phyloP scores from a whole-genome alignment of 2,329 filamentous ascomycete species.

The Trichoderma sp. region DNA sequence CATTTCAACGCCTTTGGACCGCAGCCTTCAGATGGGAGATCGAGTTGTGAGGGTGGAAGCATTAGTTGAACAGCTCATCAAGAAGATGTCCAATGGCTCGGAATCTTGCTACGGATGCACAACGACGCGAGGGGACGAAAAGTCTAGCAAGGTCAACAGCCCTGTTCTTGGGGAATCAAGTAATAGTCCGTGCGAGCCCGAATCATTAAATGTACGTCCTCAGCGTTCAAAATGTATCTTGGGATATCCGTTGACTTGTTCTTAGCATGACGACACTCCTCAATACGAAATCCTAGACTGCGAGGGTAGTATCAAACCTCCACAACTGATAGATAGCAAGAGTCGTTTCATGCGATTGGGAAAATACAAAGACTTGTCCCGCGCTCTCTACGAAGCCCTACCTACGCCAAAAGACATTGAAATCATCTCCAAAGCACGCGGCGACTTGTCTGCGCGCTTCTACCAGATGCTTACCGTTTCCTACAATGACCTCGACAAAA shows the following conservation, averaged over 20 bases:
- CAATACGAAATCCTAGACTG: background rate
- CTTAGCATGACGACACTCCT: background rate
- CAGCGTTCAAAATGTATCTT: background rate
- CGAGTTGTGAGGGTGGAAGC: slow-evolving; percentile 42
- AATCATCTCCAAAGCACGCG: background rate
- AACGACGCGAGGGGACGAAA: background rate
- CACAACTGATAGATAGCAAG: background rate
- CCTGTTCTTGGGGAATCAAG: background rate
- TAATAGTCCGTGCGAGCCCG: background rate
- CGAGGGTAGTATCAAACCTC: background rate
- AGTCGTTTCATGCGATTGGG: background rate
- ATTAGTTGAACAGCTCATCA: slow-evolving; percentile 36
- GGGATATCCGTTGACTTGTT: background rate
- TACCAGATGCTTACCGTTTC: background rate
- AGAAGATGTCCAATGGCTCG: background rate
- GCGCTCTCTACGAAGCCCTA: background rate
- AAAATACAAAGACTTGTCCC: background rate
- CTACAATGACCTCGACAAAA: slow-evolving; percentile 29
- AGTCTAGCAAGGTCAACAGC: background rate
- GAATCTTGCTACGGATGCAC: background rate
- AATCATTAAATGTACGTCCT: background rate
- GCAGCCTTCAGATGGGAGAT: slow-evolving; percentile 32
- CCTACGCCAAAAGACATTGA: background rate
- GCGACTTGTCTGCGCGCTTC: background rate
- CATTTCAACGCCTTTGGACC: slow-evolving; percentile 22